Conservation (phyloP, 208 protist genomes). For the Acanthamoeba polyphaga region DNA sequence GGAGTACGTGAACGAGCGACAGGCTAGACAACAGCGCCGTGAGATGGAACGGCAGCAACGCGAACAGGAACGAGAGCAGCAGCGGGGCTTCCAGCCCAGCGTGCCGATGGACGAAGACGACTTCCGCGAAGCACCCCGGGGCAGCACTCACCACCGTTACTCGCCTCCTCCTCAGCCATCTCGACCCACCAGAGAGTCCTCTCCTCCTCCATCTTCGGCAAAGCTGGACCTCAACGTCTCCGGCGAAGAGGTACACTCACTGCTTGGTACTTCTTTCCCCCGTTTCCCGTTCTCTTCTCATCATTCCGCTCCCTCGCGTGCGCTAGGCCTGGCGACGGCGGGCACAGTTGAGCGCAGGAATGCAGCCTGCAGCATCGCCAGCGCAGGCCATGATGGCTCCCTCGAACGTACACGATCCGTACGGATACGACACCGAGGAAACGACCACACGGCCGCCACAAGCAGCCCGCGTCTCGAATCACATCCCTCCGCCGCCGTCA, state of each 20-base stretch:
- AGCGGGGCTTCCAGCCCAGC: not conserved
- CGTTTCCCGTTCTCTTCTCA: not conserved
- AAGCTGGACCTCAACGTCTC: conserved; percentile 23
- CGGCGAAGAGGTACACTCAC: not conserved
- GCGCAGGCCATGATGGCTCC: not conserved
- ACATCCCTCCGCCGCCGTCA: not conserved
- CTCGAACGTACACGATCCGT: not conserved
- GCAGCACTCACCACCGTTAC: not conserved
- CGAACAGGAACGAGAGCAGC: not conserved
- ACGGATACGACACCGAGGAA: not conserved
- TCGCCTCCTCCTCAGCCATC: not conserved
- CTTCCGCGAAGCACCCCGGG: not conserved
- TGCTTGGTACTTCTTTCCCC: not conserved
- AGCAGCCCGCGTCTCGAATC: not conserved
- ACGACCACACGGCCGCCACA: not conserved
- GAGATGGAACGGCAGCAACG: not conserved
- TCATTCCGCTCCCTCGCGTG: not conserved
- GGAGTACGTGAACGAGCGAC: not conserved
- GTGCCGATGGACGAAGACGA: not conserved
- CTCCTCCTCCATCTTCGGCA: not conserved
- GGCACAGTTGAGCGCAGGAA: not conserved
- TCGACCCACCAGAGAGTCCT: not conserved
- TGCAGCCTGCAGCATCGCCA: not conserved
- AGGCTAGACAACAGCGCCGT: not conserved
- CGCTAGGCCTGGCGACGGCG: not conserved